These are phyloP conservation scores for Marasmius sp. DNA, from an alignment of 1,284 basidiomycete genomes.

Conservation along the genomic window DNA sequence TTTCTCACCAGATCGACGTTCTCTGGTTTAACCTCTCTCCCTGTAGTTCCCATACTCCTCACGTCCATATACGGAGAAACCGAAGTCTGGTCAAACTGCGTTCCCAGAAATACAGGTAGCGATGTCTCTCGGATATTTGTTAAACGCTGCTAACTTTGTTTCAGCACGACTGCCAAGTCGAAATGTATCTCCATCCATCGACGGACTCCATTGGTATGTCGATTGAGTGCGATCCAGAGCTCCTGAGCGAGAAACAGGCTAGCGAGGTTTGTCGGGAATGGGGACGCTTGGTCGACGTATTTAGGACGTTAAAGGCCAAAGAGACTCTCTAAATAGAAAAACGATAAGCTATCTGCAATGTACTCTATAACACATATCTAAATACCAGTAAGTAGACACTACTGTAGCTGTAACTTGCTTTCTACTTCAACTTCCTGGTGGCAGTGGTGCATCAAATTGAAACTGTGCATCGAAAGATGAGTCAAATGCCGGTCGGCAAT, in stretches of 20 bases:
- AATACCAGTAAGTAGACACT: too few relatives aligned
- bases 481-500: too few relatives aligned
- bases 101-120: constrained; percentile 2
- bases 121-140: neutral
- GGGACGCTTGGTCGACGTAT: neutral
- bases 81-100: neutral
- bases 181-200: neutral
- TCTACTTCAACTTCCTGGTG: too few relatives aligned
- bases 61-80: neutral
- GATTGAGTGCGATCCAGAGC: neutral
- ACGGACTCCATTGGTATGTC: neutral
- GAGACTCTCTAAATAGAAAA: too few relatives aligned
- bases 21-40: neutral
- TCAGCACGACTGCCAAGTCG: constrained; percentile 6
- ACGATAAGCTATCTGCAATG: too few relatives aligned
- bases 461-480: too few relatives aligned
- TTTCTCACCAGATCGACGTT: neutral
- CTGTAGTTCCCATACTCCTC: neutral
- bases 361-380: too few relatives aligned
- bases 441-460: too few relatives aligned
- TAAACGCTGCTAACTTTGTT: neutral
- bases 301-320: neutral
- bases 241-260: constrained; percentile 4
- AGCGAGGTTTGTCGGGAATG: neutral
- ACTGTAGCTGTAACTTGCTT: too few relatives aligned